Evolutionary conservation across 768 basidiomycete species (phyloP), one percentile per base, ranked within the genome.

Genomic region (Lanmaoa rubissima): DNA sequence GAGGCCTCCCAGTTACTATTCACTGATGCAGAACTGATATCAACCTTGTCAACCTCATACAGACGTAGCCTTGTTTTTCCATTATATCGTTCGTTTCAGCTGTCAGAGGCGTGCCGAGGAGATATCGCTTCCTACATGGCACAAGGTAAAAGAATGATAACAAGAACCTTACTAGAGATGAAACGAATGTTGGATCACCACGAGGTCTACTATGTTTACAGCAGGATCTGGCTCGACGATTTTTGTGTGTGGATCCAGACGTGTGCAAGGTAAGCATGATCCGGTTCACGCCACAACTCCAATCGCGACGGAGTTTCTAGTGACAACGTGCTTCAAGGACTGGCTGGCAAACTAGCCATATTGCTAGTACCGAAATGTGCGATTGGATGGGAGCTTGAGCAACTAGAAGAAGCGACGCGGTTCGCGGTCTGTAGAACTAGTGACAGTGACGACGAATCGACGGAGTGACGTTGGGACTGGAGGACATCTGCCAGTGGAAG

Each of bases 171-270:
- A 36, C 74, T 94, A 43, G 85, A 84, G 68, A 78, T 86, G 75
- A 92, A 88, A 72, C 69, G 77, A 40, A 84, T 91, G 47, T 71
- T 94, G 59, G 90, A 92, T 64, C 86, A 83, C 63, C 90, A 92
- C 61, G 90, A 91, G 60, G 86, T 89, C 11, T 94, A 94, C 72
- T 92, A 92, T 69, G 78, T 92, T n/a, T 94, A 92, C 69, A 86
- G 82, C 70, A 91, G 90, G 69, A 81, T 92, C 35, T 94, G 92
- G 92, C 62, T 92, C 43, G 87, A 92, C 60, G 92, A 93, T 65
- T 87, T 90, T 62, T 89, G 87, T 62, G 81, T 85, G n/a, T 93
- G 92, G 92, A 75, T 81, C 36, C 86, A 90, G 63, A 75, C 80
- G 10, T 77, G 77, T 62, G 84, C 87, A n/a, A 83, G 79, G 91